Evolutionary conservation across 148 eudicot genomes (phyloP).

Genomic region (Euryodendron excelsum): DNA sequence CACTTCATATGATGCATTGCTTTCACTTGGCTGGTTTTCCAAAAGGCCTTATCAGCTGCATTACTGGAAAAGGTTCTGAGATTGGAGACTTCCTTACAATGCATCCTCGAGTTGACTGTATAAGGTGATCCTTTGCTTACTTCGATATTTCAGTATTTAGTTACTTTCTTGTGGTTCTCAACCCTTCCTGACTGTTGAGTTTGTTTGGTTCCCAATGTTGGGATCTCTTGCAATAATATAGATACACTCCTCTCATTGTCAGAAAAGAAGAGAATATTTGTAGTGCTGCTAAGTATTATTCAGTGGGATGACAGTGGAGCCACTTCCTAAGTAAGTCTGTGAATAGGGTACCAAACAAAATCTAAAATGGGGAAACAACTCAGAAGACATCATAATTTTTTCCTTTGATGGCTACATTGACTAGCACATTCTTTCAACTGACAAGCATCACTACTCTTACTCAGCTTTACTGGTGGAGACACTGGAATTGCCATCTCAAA

Average conservation of each 20-base stretch:
- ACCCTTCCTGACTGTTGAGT: not conserved
- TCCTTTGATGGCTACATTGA: not conserved
- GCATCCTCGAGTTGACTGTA: conserved; percentile 94
- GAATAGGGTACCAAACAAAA: not conserved
- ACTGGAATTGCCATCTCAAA: conserved; percentile 92
- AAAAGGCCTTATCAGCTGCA: conserved; percentile 84
- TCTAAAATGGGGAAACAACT: not conserved
- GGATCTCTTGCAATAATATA: not conserved
- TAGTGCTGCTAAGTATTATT: not conserved
- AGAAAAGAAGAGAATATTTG: not conserved
- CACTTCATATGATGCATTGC: conserved; percentile 97
- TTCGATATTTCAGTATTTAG: not conserved
- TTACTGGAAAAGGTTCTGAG: conserved; percentile 96
- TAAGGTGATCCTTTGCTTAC: conserved; percentile 47
- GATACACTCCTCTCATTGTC: not conserved
- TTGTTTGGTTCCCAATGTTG: not conserved
- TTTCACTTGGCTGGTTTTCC: conserved; percentile 98
- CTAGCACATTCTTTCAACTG: not conserved
- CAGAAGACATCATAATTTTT: not conserved
- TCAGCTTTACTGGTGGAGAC: conserved; percentile 96
- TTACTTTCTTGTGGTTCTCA: not conserved
- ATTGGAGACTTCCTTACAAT: conserved; percentile 95
- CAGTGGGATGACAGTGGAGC: not conserved
- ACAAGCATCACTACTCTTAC: not conserved
- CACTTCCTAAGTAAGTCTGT: not conserved